A percentile compares a stretch with the other conserved stretches of the same genome.
phyloP scores from a whole-genome alignment of 2,329 filamentous ascomycete species.

The Raffaelea arxii region DNA sequence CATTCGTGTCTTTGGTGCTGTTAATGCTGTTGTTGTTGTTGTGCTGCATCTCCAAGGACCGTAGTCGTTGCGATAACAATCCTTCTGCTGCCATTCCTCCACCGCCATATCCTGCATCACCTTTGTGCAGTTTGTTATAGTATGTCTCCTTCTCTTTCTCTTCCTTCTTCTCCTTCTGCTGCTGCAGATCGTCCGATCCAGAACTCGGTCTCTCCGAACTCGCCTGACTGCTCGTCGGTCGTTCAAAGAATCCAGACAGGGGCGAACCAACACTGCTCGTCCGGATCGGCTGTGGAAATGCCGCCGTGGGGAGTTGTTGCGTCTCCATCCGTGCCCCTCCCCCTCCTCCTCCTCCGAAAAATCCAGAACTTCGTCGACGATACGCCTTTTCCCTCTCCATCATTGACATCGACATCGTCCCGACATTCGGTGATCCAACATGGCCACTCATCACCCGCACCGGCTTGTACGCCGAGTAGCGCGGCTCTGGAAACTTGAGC shows the following conservation, averaged over 20 bases:
- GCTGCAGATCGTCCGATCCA: not conserved
- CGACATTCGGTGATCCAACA: conserved; percentile 23
- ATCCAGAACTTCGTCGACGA: conserved; percentile 47
- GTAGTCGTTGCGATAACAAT: conserved; percentile 59
- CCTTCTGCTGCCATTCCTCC: conserved; percentile 46
- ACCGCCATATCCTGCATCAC: conserved; percentile 53
- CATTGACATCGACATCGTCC: conserved; percentile 34
- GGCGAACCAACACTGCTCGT: too few species aligned
- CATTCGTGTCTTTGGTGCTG: too few species aligned
- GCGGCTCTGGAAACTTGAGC: conserved; percentile 77
- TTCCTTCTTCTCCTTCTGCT: not conserved
- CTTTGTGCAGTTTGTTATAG: conserved; percentile 63
- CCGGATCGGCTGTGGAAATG: too few species aligned
- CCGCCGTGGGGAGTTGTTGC: too few species aligned
- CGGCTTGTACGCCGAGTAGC: conserved; percentile 76
- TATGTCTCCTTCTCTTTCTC: not conserved
- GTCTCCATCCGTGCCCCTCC: too few species aligned
- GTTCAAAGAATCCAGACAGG: too few species aligned
- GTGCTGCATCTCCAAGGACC: conserved; percentile 45
- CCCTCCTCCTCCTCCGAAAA: too few species aligned
- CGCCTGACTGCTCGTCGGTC: too few species aligned
- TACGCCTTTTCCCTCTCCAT: conserved; percentile 50
- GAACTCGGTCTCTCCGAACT: too few species aligned
- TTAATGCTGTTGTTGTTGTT: too few species aligned
- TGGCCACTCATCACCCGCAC: conserved; percentile 44